Conservation (phyloP, 768 basidiomycete species). For the Auricularia heimuer region DNA sequence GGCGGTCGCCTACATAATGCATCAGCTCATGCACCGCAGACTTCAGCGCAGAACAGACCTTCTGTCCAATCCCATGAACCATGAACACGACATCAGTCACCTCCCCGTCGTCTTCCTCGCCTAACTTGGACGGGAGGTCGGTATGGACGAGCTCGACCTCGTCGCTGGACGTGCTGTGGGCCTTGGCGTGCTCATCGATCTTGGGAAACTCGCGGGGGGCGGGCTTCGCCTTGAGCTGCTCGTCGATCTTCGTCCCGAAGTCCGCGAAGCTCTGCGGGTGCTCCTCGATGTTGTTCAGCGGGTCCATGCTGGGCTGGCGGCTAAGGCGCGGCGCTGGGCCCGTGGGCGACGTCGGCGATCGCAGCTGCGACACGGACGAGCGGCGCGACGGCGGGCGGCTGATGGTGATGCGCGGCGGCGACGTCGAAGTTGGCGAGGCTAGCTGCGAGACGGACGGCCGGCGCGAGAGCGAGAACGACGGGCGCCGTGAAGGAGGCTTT, state of each 20-base stretch:
- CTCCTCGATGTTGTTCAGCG: neutral
- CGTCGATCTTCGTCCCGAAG: conserved; percentile 6
- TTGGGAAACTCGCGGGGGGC: conserved; percentile 2
- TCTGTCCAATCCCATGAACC: conserved; percentile 33
- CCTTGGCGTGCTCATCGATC: neutral
- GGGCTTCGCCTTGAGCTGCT: neutral
- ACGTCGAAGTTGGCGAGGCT: neutral
- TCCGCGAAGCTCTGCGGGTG: neutral
- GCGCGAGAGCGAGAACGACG: neutral
- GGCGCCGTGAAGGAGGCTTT: neutral
- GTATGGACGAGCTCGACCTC: conserved; percentile 20
- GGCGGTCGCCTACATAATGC: conserved; percentile 13
- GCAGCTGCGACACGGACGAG: neutral
- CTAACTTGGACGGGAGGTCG: conserved; percentile 14
- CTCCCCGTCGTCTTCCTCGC: conserved; percentile 8
- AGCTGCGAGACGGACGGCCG: neutral
- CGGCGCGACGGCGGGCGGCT: neutral
- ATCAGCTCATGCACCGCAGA: neutral
- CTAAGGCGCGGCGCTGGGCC: neutral
- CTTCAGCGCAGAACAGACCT: neutral
- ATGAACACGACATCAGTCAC: conserved; percentile 33
- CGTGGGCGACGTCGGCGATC: neutral
- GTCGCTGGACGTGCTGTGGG: conserved; percentile 5
- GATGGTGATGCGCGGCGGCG: too few species aligned
- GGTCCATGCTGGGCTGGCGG: neutral